These are phyloP conservation scores for Purpureocillium takamizusanense DNA, from an alignment of 2,329 filamentous ascomycete species.

Conservation along the genomic window DNA sequence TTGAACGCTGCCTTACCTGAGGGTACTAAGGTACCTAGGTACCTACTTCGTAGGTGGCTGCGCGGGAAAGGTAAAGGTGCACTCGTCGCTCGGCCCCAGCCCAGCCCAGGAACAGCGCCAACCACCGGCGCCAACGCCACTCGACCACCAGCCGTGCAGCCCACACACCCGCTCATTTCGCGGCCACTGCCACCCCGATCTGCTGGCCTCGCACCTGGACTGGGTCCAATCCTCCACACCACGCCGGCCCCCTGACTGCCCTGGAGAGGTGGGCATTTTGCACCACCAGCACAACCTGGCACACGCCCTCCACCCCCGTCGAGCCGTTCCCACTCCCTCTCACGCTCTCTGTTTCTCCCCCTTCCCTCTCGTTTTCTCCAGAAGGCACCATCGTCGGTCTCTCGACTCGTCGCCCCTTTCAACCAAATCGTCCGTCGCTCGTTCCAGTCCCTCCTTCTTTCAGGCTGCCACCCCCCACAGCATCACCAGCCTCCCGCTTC, in stretches of 20 bases:
- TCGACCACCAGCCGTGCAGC: background rate
- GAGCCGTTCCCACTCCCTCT: background rate
- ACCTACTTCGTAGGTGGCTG: too few species aligned
- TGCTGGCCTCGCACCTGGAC: background rate
- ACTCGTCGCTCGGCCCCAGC: too few species aligned
- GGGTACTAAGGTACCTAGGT: too few species aligned
- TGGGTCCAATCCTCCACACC: background rate
- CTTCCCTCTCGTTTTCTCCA: conserved; percentile 7
- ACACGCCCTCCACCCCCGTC: background rate
- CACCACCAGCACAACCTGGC: background rate
- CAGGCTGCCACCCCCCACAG: conserved; percentile 17
- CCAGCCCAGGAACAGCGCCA: too few species aligned
- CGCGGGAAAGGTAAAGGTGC: too few species aligned
- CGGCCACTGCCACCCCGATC: conserved; percentile 1
- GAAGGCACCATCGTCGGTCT: conserved; percentile 12
- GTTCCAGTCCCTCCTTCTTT: conserved; percentile 31
- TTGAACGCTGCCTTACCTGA: too few species aligned
- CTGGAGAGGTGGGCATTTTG: background rate
- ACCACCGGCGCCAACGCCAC: background rate
- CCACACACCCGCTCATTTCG: conserved; percentile 1
- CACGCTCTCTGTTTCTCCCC: conserved; percentile 2
- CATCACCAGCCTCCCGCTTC: conserved; percentile 6
- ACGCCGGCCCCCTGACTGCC: background rate
- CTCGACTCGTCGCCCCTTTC: conserved; percentile 24
- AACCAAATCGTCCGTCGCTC: conserved; percentile 28